phyloP scores from a whole-genome alignment of 2,329 filamentous ascomycete genomes.

The Cordyceps fumosorosea region DNA sequence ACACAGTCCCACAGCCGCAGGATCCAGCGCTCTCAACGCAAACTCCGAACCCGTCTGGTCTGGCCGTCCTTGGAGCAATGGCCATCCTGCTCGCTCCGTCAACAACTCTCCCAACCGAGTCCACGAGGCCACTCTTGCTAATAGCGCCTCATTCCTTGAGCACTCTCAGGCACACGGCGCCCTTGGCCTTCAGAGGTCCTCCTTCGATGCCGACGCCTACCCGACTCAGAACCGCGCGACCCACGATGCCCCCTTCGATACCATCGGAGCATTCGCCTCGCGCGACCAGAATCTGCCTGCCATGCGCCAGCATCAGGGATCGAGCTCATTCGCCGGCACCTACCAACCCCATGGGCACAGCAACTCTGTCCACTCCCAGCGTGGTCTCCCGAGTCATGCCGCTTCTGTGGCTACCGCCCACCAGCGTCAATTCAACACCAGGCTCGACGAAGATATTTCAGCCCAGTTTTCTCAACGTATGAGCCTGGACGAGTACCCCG shows the following conservation, averaged over 20 bases:
- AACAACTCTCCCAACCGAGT: constrained; percentile 54
- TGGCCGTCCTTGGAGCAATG: constrained; percentile 53
- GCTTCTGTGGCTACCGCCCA: constrained; percentile 39
- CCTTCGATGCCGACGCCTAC: constrained; percentile 23
- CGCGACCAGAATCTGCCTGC: constrained; percentile 50
- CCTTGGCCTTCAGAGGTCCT: constrained; percentile 33
- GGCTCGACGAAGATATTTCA: constrained; percentile 32
- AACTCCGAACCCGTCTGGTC: constrained; percentile 61
- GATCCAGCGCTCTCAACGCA: constrained; percentile 62
- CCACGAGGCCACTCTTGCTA: constrained; percentile 41
- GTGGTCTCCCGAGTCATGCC: constrained; percentile 37
- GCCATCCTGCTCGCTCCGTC: constrained; percentile 36
- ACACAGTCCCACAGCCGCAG: constrained; percentile 54
- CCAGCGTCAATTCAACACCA: constrained; percentile 31
- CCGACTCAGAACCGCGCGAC: constrained; percentile 25
- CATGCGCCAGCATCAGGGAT: constrained; percentile 46
- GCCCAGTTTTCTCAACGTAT: constrained; percentile 28
- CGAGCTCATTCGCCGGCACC: constrained; percentile 28
- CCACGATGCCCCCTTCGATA: constrained; percentile 34
- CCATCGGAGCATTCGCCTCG: constrained; percentile 24
- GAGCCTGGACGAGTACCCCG: constrained; percentile 25
- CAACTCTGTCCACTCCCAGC: constrained; percentile 41
- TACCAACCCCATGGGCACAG: constrained; percentile 33
- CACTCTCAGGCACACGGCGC: constrained; percentile 37
- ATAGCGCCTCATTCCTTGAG: constrained; percentile 39